Evolutionary conservation across 352 stramenopile species (phyloP).

Genomic region (Pythium monospermum): DNA sequence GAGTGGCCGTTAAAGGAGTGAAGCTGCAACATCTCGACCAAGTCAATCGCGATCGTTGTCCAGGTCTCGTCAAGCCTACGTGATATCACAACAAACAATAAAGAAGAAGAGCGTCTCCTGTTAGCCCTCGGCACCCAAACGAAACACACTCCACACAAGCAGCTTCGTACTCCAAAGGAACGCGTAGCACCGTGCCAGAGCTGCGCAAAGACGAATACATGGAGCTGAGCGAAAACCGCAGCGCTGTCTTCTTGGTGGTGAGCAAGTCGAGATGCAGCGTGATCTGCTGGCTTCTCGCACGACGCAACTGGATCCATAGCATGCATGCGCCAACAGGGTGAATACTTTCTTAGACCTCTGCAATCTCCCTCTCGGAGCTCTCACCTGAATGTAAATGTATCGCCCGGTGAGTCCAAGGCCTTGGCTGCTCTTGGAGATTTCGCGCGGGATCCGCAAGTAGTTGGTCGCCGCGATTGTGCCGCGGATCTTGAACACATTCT

Average conservation of each 20-base stretch:
- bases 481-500: conserved; percentile 75
- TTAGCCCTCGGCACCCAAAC: too few species aligned
- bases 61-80: conserved; percentile 44
- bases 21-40: conserved; percentile 48
- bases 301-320: conserved; percentile 24
- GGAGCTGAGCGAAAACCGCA: conserved; percentile 69
- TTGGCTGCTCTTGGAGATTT: conserved; percentile 41
- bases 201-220: conserved; percentile 56
- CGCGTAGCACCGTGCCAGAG: conserved; percentile 50
- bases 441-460: conserved; percentile 65
- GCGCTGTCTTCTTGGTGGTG: conserved; percentile 55
- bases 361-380: neutral
- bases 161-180: conserved; percentile 35
- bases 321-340: too few species aligned
- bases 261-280: conserved; percentile 71
- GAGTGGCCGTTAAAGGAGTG: conserved; percentile 71
- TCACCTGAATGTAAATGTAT: conserved; percentile 68
- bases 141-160: too few species aligned
- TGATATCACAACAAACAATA: too few species aligned
- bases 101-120: too few species aligned
- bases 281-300: conserved; percentile 31
- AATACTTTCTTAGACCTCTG: too few species aligned
- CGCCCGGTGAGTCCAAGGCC: conserved; percentile 59
- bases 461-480: conserved; percentile 70
- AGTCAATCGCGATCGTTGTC: conserved; percentile 64